Evolutionary conservation across 805 yeast genomes (phyloP), one percentile per base, ranked within the genome.

Genomic region (Zygosaccharomyces rouxii): DNA sequence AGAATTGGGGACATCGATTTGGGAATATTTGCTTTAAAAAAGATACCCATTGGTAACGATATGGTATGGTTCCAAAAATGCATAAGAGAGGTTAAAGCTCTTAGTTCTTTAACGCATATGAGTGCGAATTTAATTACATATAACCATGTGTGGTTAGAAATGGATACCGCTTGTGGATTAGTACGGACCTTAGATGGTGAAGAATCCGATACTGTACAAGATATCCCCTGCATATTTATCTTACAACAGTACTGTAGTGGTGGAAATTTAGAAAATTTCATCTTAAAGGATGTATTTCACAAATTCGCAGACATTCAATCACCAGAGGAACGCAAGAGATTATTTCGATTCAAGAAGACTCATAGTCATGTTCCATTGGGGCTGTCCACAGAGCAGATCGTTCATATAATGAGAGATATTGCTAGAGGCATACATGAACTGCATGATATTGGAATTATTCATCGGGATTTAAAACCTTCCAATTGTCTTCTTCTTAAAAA

Each of bases 81-180:
- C 4, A 70, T 89, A 43, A 76, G 80, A 49, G 97, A 89, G 62
- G 97, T 89, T 3, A 76, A 84, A 54, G 77, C 90, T 44, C 67
- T 89, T 31, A 84, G 68, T 43, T 74, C 65, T 28, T 54, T 69
- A 47, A 79, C 70, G 44, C 76, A 62, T 75, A 75, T 67, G 33
- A 71, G 71, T 54, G 71, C 77, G 39, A 85, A 89, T 63, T 73
- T 89, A 55, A 87, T 89, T 23, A 78, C 85, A 18, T 89, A 89
- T 62, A 89, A 89, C 60, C 97, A 89, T 66, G 96, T 89, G 22
- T 89, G 97, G 97, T 65, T 89, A 28, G 97, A 89, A 60, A 72
- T 83, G 58, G 64, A 73, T 57, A 69, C 83, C 48, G 74, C 84
- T 35, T 71, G 73, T 42, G 69, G 68, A 5, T 46, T 63, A 4